Evolutionary conservation across 2,329 filamentous ascomycete species (phyloP).

Genomic region (Diaporthe vaccinii): DNA sequence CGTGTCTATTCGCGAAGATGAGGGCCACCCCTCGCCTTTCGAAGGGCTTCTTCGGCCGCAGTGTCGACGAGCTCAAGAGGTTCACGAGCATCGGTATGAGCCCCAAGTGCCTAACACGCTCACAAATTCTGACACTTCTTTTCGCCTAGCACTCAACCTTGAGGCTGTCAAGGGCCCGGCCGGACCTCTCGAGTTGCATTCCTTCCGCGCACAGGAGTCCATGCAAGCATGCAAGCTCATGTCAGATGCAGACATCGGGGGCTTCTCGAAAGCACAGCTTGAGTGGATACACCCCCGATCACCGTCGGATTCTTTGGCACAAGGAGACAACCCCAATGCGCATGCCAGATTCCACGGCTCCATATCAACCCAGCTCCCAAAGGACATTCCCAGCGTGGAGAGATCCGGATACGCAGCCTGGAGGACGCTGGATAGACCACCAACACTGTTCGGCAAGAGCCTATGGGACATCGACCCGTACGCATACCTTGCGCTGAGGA

Average conservation of each 20-base stretch:
- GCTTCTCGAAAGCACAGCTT: constrained; percentile 81
- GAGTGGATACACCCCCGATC: constrained; percentile 67
- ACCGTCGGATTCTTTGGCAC: constrained; percentile 43
- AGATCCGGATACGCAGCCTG: constrained; percentile 91
- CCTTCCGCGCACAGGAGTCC: constrained; percentile 68
- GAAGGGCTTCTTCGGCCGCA: constrained; percentile 70
- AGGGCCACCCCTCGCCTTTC: constrained; percentile 59
- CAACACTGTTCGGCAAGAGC: constrained; percentile 87
- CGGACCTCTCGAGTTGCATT: constrained; percentile 74
- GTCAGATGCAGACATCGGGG: constrained; percentile 88
- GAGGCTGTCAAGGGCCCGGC: constrained; percentile 77
- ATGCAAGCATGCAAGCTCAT: constrained; percentile 78
- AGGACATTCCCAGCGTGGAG: constrained; percentile 79
- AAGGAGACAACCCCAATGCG: constrained; percentile 54
- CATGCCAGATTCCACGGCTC: constrained; percentile 88
- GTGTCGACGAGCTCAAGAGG: constrained; percentile 71
- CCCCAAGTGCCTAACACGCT: not conserved
- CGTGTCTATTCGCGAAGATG: constrained; percentile 55
- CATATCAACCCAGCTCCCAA: constrained; percentile 88
- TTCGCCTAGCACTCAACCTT: constrained; percentile 71
- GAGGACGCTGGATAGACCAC: constrained; percentile 81
- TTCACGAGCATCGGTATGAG: constrained; percentile 67
- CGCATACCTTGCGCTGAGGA: constrained; percentile 85
- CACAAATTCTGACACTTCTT: constrained; percentile 38
- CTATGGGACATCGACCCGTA: constrained; percentile 94